Percentiles rank a stretch among this genome's conserved stretches.
Conservation (phyloP, 345 rosid species). For the Viola odorata region DNA sequence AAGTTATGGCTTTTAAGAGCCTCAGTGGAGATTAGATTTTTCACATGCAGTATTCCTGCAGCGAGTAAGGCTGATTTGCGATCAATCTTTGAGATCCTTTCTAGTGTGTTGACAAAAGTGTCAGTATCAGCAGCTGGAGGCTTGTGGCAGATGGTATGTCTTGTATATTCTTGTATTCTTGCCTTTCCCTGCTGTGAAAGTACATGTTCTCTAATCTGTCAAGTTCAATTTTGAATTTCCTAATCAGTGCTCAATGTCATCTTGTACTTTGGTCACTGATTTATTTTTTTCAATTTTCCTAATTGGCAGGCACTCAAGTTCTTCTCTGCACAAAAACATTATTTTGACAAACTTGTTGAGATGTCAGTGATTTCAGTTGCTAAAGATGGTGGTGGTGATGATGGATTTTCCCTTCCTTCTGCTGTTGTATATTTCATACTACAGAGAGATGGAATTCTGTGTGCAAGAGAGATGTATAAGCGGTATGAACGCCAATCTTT, state of each 20-base stretch:
- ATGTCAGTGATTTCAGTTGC: conserved; percentile 46
- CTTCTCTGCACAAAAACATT: conserved; percentile 41
- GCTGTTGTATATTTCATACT: conserved; percentile 51
- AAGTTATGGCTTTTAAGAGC: conserved; percentile 60
- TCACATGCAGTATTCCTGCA: conserved; percentile 25
- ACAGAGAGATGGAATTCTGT: conserved; percentile 53
- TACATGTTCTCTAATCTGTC: no score
- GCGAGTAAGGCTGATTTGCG: conserved; percentile 44
- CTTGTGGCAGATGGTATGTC: conserved; percentile 76
- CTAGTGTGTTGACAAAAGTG: conserved; percentile 40
- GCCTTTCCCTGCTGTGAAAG: background rate
- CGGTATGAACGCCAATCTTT: conserved; percentile 36
- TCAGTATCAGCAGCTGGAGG: conserved; percentile 58
- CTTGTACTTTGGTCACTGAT: no score
- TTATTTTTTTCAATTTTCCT: no score
- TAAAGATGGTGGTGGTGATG: conserved; percentile 52
- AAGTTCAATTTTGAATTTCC: no score
- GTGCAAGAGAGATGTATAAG: conserved; percentile 59
- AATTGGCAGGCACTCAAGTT: conserved; percentile 58
- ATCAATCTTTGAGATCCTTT: conserved; percentile 46
- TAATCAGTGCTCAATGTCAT: no score
- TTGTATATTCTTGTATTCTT: conserved; percentile 1
- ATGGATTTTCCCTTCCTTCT: conserved; percentile 65
- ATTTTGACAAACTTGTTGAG: conserved; percentile 67
- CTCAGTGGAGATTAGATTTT: conserved; percentile 45